phyloP scores from a whole-genome alignment of 768 basidiomycete genomes.

The Rubroboletus pulcherrimus region DNA sequence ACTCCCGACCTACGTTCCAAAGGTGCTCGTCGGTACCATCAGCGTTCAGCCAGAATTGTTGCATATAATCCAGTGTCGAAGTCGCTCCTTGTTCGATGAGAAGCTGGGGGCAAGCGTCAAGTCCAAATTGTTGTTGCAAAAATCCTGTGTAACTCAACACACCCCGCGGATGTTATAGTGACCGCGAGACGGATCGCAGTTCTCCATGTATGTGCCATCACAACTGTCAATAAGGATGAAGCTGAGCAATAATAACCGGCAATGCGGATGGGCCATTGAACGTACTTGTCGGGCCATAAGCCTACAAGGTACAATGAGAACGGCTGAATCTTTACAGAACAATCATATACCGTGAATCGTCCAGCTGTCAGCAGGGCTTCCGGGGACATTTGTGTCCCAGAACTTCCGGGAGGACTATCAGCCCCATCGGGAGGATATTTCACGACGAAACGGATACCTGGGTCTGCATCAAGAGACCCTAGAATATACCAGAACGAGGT shows the following conservation, averaged over 20 bases:
- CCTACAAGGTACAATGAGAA: conserved; percentile 36
- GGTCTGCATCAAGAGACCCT: conserved; percentile 61
- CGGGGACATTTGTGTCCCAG: conserved; percentile 66
- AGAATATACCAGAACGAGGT: neutral
- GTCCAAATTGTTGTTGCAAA: neutral
- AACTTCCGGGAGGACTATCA: conserved; percentile 41
- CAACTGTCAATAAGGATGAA: conserved; percentile 39
- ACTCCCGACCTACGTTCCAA: conserved; percentile 54
- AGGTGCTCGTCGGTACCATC: conserved; percentile 59
- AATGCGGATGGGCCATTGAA: neutral
- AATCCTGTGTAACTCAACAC: conserved; percentile 2
- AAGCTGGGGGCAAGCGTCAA: conserved; percentile 38
- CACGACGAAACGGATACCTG: conserved; percentile 32
- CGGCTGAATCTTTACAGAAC: no score
- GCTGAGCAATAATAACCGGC: neutral
- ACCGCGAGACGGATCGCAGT: conserved; percentile 40
- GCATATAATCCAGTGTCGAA: conserved; percentile 58
- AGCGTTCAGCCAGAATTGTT: conserved; percentile 59
- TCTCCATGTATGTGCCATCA: conserved; percentile 39
- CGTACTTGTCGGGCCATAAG: conserved; percentile 64
- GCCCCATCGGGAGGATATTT: neutral
- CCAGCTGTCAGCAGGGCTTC: conserved; percentile 66
- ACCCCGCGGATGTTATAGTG: conserved; percentile 43
- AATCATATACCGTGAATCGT: conserved; percentile 62
- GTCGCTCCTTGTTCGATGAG: conserved; percentile 51